Percentiles rank a stretch among this genome's conserved stretches.
Conservation (phyloP, 805 yeast genomes). For the Candida golubevii region DNA sequence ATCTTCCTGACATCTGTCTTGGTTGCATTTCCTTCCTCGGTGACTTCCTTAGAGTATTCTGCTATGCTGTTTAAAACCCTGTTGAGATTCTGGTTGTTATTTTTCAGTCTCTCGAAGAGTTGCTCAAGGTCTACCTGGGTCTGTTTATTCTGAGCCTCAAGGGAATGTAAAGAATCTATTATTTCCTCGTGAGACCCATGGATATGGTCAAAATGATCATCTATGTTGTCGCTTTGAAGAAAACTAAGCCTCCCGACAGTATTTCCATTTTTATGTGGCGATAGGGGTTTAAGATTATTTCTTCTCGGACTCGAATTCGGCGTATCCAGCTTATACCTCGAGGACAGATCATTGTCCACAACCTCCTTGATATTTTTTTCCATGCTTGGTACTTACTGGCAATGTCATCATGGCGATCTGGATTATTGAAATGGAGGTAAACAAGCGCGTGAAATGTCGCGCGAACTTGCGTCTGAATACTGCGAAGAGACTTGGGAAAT, state of each 20-base stretch:
- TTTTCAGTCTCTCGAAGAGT: slow-evolving; percentile 36
- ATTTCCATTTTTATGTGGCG: slow-evolving; percentile 23
- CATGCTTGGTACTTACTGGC: too few species aligned
- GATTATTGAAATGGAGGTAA: too few species aligned
- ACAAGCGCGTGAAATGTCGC: too few species aligned
- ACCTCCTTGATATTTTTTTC: too few species aligned
- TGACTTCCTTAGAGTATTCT: slow-evolving; percentile 31
- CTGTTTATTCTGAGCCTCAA: slow-evolving; percentile 34
- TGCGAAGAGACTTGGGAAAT: too few species aligned
- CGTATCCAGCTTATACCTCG: neutral
- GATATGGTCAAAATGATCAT: slow-evolving; percentile 30
- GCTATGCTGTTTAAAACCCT: slow-evolving; percentile 32
- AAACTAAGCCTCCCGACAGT: slow-evolving; percentile 26
- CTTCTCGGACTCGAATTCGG: slow-evolving; percentile 4
- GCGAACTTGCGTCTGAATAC: too few species aligned
- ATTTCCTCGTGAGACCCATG: slow-evolving; percentile 26
- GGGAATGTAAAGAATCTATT: slow-evolving; percentile 24
- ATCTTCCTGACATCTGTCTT: slow-evolving; percentile 26
- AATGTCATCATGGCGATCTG: too few species aligned
- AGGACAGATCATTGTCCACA: too few species aligned
- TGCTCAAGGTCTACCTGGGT: slow-evolving; percentile 33
- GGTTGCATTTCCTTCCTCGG: slow-evolving; percentile 34
- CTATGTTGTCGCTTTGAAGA: slow-evolving; percentile 30
- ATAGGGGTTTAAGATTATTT: slow-evolving; percentile 18
- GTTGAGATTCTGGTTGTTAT: slow-evolving; percentile 36